Percentiles rank a stretch among this genome's conserved stretches.
phyloP scores from a whole-genome alignment of 2,329 filamentous ascomycete genomes.

The Aureobasidium leucospermi region DNA sequence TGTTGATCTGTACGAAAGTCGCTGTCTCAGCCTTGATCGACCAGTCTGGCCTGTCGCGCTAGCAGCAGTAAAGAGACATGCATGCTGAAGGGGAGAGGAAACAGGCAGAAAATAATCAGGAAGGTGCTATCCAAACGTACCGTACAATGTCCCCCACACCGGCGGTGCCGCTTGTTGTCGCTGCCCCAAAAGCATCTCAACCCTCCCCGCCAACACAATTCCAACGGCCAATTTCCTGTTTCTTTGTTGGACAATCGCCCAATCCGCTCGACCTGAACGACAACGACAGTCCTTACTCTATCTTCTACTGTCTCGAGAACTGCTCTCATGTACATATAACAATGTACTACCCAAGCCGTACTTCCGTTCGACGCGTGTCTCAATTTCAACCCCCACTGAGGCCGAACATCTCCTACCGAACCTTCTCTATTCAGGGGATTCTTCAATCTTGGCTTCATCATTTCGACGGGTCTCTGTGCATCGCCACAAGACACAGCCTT shows the following conservation, averaged over 20 bases:
- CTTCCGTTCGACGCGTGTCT: constrained; percentile 6
- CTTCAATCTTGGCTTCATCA: neutral
- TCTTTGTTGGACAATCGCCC: constrained; percentile 5
- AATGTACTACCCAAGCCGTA: neutral
- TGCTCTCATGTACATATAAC: neutral
- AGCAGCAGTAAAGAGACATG: neutral
- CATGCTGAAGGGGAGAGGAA: neutral
- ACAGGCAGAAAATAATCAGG: neutral
- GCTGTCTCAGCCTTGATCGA: constrained; percentile 7
- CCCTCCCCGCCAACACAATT: neutral
- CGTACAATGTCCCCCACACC: neutral
- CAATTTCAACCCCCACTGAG: neutral
- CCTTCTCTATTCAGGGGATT: neutral
- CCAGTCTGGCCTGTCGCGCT: neutral
- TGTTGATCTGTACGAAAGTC: neutral
- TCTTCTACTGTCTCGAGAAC: neutral
- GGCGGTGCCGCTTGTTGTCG: neutral
- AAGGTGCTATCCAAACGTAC: neutral
- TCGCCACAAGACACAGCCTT: constrained; percentile 9
- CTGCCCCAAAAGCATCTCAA: constrained; percentile 1
- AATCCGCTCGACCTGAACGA: neutral
- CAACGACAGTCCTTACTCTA: neutral
- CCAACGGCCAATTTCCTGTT: constrained; percentile 11
- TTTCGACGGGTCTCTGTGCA: neutral
- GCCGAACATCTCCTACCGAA: neutral